Base-by-base conservation (phyloP, 768 basidiomycete genomes). In the Glaciozyma antarctica region DNA sequence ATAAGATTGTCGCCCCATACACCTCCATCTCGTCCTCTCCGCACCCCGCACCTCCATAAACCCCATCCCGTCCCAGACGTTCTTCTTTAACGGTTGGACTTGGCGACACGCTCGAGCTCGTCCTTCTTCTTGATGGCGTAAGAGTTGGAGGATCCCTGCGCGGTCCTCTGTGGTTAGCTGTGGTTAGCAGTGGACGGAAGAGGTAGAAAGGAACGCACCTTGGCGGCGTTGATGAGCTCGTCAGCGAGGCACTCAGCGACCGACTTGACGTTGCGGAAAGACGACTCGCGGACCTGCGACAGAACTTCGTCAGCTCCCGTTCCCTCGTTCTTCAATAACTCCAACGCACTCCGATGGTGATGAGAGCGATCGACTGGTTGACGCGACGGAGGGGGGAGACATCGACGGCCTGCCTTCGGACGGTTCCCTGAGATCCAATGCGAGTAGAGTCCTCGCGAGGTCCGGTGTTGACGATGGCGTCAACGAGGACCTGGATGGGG, bases 191-290 rank as follows among this genome's bases (percentile, higher is more conserved):
- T 12, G 13, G 38, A 41, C 38, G 38, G 38, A 12, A 2, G 13
- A 6, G 10, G 38, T 12, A 13, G 13, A 12, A 12, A 41, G 38
- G 13, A 13, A 41, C 38, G 38, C 38, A 41, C 38, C 47, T 48
- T 48, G 47, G 47, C 47, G 61, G 95, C 95, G 79, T 99, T 99
- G 84, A 98, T 97, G 76, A 98, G 87, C 79, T 99, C 95, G 78
- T 98, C 95, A 66, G 95, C 94, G 34, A 62, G 66, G 81, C 94
- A 97, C 81, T 98, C 94, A 67, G 95, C 92, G 74, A 99, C 88
- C 67, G 92, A 95, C 81, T 99, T 99, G 75, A 97, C 90, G 81
- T 99, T 99, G 80, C 95, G 90, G 91, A 99, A 99, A 60, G 95
- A 92, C 54, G 94, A 97, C 81, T 99, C 95, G 77, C 95, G 95